Evolutionary conservation across 2,329 filamentous ascomycete species (phyloP), one percentile per base, ranked within the genome.

Genomic region (Fusarium sp.): DNA sequence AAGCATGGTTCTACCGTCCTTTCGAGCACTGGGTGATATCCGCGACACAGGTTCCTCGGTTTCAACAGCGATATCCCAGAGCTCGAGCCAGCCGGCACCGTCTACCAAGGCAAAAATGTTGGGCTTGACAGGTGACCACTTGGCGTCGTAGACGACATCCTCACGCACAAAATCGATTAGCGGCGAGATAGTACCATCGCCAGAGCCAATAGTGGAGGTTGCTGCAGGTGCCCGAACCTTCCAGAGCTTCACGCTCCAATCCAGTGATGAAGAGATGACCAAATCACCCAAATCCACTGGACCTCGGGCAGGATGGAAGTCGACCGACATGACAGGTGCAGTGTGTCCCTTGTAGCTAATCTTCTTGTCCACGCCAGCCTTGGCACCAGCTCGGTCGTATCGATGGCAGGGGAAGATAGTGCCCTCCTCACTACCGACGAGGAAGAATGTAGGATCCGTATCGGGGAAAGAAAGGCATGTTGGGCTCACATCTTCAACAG

Each of bases 201-300:
- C 76, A 27, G 85, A 83, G 14, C 85, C 87, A 29, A 88, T 87
- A 0, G 92, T 92, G 18, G 90, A 91, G 6, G 91, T 92, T 3
- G 93, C 92, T 0, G 93, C 93, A 1, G 94, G 94, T 2, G 94
- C 92, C 45, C 95, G 93, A 16, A 97, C 93, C 83, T 97, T 97
- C 97, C 97, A 99, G 18, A 99, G 87, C 85, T 97, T 98, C 77
- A 98, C 95, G 77, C 93, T 97, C 97, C 97, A 99, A 85, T 99
- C 97, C 9, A 99, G 88, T 50, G 94, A 96, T 5, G 94, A 94
- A n/a, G 93, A 95, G 59, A 99, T 90, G 68, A 98, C 94, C 7
- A 99, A 87, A 80, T 99, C 97, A 31, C 96, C 95, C 7, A 99
- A 91, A 83, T 99, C 97, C 61, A 99, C 92, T 4, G 95, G 95